Conservation (phyloP, 148 eudicot species). For the Amaranthus hypochondriacus region DNA sequence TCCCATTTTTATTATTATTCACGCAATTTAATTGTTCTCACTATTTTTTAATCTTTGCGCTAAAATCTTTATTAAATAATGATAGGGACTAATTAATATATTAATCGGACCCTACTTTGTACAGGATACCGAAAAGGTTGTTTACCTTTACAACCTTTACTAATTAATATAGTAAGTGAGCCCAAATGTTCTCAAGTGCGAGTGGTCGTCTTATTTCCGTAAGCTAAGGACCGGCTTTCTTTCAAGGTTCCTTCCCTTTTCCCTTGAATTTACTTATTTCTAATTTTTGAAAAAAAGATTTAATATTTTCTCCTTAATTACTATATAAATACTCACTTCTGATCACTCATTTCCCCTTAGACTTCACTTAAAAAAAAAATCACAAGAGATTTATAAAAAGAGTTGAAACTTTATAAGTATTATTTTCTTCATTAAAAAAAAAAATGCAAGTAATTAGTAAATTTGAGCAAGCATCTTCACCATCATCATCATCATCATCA, state of each 20-base stretch:
- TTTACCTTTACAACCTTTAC: no score
- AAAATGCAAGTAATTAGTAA: constrained; percentile 12
- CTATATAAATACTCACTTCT: neutral
- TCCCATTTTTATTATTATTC: no score
- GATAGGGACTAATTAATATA: no score
- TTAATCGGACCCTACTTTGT: no score
- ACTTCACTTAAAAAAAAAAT: constrained; percentile 3
- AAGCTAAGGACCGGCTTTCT: neutral
- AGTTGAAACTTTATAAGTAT: no score
- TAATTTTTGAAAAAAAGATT: neutral
- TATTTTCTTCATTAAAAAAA: neutral
- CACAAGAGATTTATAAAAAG: neutral
- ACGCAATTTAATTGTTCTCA: no score
- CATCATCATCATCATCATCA: neutral
- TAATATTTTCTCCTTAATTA: neutral
- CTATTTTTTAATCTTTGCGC: no score
- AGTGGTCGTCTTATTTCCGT: no score
- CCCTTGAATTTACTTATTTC: constrained; percentile 1
- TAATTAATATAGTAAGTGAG: no score
- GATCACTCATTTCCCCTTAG: neutral
- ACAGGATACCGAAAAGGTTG: no score
- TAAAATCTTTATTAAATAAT: no score
- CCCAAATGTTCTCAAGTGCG: no score
- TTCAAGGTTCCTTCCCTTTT: constrained; percentile 7
- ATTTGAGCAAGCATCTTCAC: neutral